These are phyloP conservation scores for Cercospora citrullina DNA, from an alignment of 2,329 filamentous ascomycete species.

Conservation along the genomic window DNA sequence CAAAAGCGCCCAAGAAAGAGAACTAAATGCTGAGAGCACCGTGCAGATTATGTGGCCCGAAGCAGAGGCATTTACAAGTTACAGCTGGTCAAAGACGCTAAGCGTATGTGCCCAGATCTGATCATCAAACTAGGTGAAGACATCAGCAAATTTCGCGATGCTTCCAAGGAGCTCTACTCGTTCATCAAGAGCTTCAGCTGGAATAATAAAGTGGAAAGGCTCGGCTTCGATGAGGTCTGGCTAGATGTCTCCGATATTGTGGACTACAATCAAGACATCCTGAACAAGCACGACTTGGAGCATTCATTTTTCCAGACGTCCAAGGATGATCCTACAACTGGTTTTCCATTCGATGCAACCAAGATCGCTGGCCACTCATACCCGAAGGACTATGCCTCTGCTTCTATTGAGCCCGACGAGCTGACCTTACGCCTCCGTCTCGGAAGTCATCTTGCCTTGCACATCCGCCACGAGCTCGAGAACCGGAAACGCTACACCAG, in stretches of 20 bases:
- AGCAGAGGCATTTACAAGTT: conserved; percentile 71
- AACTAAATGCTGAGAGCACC: not conserved
- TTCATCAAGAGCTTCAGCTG: conserved; percentile 74
- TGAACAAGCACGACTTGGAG: conserved; percentile 65
- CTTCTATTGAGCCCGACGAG: conserved; percentile 17
- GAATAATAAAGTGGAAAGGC: conserved; percentile 73
- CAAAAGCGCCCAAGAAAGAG: not conserved
- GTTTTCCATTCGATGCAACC: conserved; percentile 77
- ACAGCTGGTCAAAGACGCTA: conserved; percentile 80
- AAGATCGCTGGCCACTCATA: conserved; percentile 64
- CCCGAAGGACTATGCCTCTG: conserved; percentile 40
- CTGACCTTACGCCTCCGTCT: conserved; percentile 63
- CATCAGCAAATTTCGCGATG: conserved; percentile 78
- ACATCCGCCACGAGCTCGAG: conserved; percentile 72
- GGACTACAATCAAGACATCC: conserved; percentile 71
- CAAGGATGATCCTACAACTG: conserved; percentile 69
- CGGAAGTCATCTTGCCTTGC: conserved; percentile 76
- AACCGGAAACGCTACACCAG: conserved; percentile 79
- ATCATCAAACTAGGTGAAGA: conserved; percentile 87
- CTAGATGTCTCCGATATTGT: conserved; percentile 85
- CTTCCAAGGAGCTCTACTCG: conserved; percentile 75
- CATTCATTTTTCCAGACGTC: conserved; percentile 80
- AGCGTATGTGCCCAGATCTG: conserved; percentile 75
- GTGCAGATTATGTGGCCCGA: conserved; percentile 87
- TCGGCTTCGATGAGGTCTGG: conserved; percentile 86